Conservation (phyloP, 2,329 filamentous ascomycete species). For the Tolypocladium paradoxum region DNA sequence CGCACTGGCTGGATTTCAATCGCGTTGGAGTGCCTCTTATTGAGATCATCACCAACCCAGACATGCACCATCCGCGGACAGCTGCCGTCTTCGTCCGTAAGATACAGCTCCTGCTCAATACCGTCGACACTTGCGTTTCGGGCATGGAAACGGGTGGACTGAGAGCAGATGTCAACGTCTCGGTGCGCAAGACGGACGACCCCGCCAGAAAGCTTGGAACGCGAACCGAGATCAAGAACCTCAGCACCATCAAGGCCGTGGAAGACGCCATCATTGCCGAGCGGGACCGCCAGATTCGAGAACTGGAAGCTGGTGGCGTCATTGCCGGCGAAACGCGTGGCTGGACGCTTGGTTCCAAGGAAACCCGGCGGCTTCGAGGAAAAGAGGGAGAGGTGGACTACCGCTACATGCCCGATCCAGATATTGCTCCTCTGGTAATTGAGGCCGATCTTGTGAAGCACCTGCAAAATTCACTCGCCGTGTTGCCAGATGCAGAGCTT, state of each 20-base stretch:
- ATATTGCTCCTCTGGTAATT: conserved; percentile 71
- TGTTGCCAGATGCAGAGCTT: conserved; percentile 61
- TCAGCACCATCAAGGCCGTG: conserved; percentile 89
- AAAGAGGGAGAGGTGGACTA: conserved; percentile 98
- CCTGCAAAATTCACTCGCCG: conserved; percentile 53
- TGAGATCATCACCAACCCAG: conserved; percentile 87
- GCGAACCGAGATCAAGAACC: conserved; percentile 92
- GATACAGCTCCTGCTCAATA: conserved; percentile 67
- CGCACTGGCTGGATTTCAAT: conserved; percentile 84
- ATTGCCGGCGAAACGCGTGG: conserved; percentile 84
- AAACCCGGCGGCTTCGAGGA: conserved; percentile 71
- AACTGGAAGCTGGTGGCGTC: conserved; percentile 63
- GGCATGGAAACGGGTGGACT: conserved; percentile 92
- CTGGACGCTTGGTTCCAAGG: conserved; percentile 76
- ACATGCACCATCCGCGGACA: conserved; percentile 77
- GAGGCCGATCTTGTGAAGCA: conserved; percentile 56
- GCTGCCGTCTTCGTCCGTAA: conserved; percentile 85
- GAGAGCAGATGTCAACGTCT: conserved; percentile 92
- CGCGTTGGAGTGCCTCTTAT: conserved; percentile 83
- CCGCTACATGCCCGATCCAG: conserved; percentile 95
- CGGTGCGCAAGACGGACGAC: conserved; percentile 53
- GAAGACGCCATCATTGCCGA: conserved; percentile 92
- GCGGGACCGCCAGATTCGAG: conserved; percentile 72
- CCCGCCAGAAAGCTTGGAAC: conserved; percentile 51
- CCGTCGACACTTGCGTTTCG: conserved; percentile 74